These are phyloP conservation scores for Aspergillus nomiae DNA, from an alignment of 2,329 filamentous ascomycete genomes.

Conservation along the genomic window DNA sequence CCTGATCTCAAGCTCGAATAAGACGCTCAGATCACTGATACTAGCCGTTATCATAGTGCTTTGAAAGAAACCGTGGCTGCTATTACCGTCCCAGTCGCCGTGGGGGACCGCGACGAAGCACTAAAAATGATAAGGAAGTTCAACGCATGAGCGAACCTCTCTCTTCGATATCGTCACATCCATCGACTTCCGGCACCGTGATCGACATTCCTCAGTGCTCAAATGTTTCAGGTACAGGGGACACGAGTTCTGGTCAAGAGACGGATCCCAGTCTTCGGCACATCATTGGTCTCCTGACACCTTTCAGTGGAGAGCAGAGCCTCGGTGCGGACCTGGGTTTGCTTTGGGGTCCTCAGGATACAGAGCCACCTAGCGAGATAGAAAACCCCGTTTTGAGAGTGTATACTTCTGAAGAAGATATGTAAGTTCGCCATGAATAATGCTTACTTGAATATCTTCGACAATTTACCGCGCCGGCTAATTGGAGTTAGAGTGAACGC, in stretches of 20 bases:
- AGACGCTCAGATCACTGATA: not conserved
- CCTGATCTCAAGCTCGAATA: not conserved
- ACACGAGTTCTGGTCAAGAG: not conserved
- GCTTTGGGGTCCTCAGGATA: not conserved
- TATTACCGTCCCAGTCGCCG: not conserved
- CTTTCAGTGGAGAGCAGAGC: conserved; percentile 1
- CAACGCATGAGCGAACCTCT: not conserved
- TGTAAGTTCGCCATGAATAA: not conserved
- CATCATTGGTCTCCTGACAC: not conserved
- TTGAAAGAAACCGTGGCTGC: not conserved
- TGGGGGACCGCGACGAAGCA: not conserved
- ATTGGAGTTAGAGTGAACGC: not conserved
- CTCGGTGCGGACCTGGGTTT: not conserved
- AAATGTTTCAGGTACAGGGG: not conserved
- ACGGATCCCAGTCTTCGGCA: not conserved
- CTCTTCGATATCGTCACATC: not conserved
- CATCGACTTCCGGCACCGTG: not conserved
- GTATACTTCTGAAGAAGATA: not conserved
- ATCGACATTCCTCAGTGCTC: not conserved
- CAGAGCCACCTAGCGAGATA: not conserved
- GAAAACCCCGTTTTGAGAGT: not conserved
- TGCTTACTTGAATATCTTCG: too few relatives aligned
- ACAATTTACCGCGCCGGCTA: not conserved
- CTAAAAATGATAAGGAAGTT: not conserved
- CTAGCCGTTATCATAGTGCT: not conserved